These are phyloP conservation scores for Skeletonema marinoi DNA, from an alignment of 108 stramenopile genomes.

Conservation along the genomic window DNA sequence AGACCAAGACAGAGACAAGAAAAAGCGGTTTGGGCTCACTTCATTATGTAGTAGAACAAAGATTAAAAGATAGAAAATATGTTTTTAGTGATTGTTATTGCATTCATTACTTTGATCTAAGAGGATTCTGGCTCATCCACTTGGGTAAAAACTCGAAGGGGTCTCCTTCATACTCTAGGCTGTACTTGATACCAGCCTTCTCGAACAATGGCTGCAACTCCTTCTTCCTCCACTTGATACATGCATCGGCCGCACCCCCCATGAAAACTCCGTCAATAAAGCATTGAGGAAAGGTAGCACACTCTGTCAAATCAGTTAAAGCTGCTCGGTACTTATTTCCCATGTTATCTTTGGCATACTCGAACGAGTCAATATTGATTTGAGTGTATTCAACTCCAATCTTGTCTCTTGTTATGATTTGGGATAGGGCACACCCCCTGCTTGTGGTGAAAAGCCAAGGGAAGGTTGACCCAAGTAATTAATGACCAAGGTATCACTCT, in stretches of 20 bases:
- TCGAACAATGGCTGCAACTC: conserved; percentile 44
- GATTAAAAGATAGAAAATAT: too few species aligned
- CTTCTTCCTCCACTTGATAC: conserved; percentile 57
- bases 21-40: too few species aligned
- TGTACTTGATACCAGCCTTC: conserved; percentile 33
- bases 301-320: conserved; percentile 47
- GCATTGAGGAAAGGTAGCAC: conserved; percentile 60
- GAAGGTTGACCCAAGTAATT: background rate
- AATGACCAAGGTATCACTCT: too few species aligned
- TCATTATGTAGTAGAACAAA: too few species aligned
- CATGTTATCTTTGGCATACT: conserved; percentile 68
- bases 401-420: too few species aligned
- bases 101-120: conserved; percentile 3
- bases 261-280: conserved; percentile 67
- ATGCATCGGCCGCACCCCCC: conserved; percentile 81
- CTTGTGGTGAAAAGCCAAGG: too few species aligned
- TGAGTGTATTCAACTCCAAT: conserved; percentile 20
- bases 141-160: conserved; percentile 62
- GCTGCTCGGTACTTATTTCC: conserved; percentile 60
- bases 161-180: conserved; percentile 41
- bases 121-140: conserved; percentile 43
- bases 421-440: too few species aligned
- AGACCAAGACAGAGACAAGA: too few species aligned
- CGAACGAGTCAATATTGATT: conserved; percentile 47
- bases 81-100: too few species aligned